Conservation (phyloP, 2,329 filamentous ascomycete species). For the Ilyonectria mors-panacis region DNA sequence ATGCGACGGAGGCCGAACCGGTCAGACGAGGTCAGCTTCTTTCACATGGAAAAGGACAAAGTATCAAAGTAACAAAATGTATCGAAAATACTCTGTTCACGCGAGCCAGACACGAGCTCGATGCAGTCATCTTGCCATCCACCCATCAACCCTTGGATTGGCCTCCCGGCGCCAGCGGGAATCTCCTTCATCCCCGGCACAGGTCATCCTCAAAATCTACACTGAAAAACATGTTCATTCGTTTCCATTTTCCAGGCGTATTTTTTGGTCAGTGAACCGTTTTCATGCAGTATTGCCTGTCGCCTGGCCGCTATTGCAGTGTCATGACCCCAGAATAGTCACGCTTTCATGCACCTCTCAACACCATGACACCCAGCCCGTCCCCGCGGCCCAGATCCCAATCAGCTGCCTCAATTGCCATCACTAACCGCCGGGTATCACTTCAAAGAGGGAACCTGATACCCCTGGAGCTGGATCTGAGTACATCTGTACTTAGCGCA, state of each 20-base stretch:
- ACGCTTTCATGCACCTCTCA: conserved; percentile 37
- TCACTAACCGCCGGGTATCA: conserved; percentile 17
- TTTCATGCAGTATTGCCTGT: conserved; percentile 22
- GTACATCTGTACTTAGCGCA: conserved; percentile 38
- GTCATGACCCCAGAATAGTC: conserved; percentile 41
- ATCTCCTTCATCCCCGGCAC: not conserved
- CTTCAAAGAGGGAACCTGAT: not conserved
- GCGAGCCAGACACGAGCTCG: conserved; percentile 19
- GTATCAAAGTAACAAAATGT: not conserved
- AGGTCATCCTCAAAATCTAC: not conserved
- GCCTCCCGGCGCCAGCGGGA: not conserved
- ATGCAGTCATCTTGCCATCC: conserved; percentile 40
- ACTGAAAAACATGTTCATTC: not conserved
- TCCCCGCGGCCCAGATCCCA: conserved; percentile 39
- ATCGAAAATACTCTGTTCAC: conserved; percentile 11
- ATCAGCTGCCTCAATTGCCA: conserved; percentile 48
- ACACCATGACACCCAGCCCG: conserved; percentile 34
- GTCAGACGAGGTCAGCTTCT: conserved; percentile 22
- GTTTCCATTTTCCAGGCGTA: not conserved
- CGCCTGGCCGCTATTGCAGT: conserved; percentile 3
- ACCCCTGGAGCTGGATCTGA: conserved; percentile 32
- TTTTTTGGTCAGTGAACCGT: not conserved
- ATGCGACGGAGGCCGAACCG: not conserved
- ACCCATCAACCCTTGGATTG: conserved; percentile 18
- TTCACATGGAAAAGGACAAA: conserved; percentile 25